Evolutionary conservation across 305 asterid genomes (phyloP), one percentile per base, ranked within the genome.

Genomic region (Rubia balearica): DNA sequence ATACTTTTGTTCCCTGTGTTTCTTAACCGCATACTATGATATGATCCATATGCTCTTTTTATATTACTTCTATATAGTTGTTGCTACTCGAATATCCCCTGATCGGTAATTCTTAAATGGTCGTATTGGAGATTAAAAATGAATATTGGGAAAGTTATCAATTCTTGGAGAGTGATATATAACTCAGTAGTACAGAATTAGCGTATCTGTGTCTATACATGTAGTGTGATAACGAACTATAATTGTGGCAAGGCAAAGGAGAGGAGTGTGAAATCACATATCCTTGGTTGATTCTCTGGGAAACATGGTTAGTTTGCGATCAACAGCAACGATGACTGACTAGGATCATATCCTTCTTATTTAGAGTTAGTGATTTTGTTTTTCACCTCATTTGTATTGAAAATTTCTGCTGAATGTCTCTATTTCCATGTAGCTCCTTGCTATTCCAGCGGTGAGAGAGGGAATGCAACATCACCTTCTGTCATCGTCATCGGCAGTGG

Each of bases 401-500:
- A 9, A 22, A 27, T 7, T 45, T 24, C 3, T 48, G 16, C 73
- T 41, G 41, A 57, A 19, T 38, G 57, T 53, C 51, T 68, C 10
- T 49, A 27, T 51, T 63, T 30, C 60, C 65, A 0, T 65, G 71
- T 71, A 89, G 98, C 83, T 78, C 75, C 69, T 80, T 85, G 88
- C 82, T 82, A 80, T 81, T 88, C 96, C 61, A 80, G 74, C 59
- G 67, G 62, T 71, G 89, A 81, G 77, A 83, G 81, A 81, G 78
- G 87, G 71, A 72, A 80, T 13, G 75, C 73, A 3, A 70, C 82
- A 76, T 88, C 96, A 36, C 96, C 96, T 67, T 84, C 94, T 64
- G 96, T 88, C 67, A 85, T 92, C 19, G 96, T 92, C 76, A 87
- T 92, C 12, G 98, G 98, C 73, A 88, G 92, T 77, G 98, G 98